phyloP scores from a whole-genome alignment of 2,329 filamentous ascomycete genomes.

The Apiospora saccharicola region DNA sequence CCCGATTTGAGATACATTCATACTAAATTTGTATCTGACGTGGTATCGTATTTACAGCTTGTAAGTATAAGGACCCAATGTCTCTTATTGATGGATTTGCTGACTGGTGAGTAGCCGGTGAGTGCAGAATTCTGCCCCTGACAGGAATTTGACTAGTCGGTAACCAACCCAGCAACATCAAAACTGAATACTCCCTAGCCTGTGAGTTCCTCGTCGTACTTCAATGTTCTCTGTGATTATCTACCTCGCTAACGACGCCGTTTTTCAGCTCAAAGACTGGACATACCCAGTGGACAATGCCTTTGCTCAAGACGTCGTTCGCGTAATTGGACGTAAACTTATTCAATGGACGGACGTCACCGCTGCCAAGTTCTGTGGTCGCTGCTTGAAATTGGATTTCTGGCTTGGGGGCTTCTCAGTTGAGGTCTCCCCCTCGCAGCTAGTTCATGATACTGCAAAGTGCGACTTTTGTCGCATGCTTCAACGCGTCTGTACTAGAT shows the following conservation, averaged over 20 bases:
- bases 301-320: constrained; percentile 11
- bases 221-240: not conserved
- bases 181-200: not conserved
- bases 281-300: constrained; percentile 26
- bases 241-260: not conserved
- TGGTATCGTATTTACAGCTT: not conserved
- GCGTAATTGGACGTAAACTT: not conserved
- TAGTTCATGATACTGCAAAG: not conserved
- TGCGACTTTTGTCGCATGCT: not conserved
- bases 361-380: not conserved
- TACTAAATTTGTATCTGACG: no score
- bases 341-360: not conserved
- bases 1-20: no score
- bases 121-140: no score
- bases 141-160: no score
- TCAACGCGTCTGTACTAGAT: not conserved
- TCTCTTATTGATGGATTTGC: no score
- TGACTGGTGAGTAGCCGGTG: no score
- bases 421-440: not conserved
- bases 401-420: not conserved
- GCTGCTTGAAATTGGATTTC: not conserved
- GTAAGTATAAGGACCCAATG: no score
- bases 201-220: not conserved
- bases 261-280: constrained; percentile 25
- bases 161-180: no score